Evolutionary conservation across 441 rosid genomes (phyloP).

Genomic region (Manihot esculenta): DNA sequence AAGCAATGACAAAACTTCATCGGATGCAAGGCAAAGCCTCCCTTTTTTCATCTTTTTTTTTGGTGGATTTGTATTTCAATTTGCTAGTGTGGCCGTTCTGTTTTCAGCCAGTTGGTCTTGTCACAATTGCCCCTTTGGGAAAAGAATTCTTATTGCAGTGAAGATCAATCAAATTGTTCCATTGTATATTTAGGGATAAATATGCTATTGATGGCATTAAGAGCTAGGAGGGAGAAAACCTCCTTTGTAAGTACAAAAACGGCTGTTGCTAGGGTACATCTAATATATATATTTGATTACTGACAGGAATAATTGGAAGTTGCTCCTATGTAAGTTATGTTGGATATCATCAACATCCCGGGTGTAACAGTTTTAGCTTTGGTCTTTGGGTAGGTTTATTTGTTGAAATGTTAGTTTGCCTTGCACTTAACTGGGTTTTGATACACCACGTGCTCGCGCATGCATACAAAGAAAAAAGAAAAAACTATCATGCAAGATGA

Average conservation of each 20-base stretch:
- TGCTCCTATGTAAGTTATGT: slow-evolving; percentile 24
- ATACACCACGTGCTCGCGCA: no score
- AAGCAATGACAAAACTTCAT: slow-evolving; percentile 52
- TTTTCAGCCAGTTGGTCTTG: slow-evolving; percentile 32
- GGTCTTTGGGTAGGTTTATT: neutral
- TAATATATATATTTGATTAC: slow-evolving; percentile 21
- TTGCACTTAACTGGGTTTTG: neutral
- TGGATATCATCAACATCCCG: neutral
- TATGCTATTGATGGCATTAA: slow-evolving; percentile 37
- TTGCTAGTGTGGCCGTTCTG: slow-evolving; percentile 34
- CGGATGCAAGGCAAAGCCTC: slow-evolving; percentile 21
- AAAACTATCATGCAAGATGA: neutral
- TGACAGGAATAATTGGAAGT: slow-evolving; percentile 43
- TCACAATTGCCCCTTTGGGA: slow-evolving; percentile 24
- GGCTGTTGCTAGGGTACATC: slow-evolving; percentile 37
- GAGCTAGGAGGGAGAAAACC: slow-evolving; percentile 36
- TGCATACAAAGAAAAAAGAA: no score
- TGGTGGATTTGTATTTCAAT: slow-evolving; percentile 32
- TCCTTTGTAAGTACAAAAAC: slow-evolving; percentile 51
- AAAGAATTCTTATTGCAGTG: slow-evolving; percentile 24
- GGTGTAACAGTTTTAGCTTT: neutral
- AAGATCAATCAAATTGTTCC: slow-evolving; percentile 34
- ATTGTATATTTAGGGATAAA: slow-evolving; percentile 43
- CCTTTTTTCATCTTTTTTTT: slow-evolving; percentile 21
- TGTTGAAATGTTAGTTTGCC: neutral